Base-by-base conservation (phyloP, 2,329 filamentous ascomycete species). In the Penicillium rolfsii region DNA sequence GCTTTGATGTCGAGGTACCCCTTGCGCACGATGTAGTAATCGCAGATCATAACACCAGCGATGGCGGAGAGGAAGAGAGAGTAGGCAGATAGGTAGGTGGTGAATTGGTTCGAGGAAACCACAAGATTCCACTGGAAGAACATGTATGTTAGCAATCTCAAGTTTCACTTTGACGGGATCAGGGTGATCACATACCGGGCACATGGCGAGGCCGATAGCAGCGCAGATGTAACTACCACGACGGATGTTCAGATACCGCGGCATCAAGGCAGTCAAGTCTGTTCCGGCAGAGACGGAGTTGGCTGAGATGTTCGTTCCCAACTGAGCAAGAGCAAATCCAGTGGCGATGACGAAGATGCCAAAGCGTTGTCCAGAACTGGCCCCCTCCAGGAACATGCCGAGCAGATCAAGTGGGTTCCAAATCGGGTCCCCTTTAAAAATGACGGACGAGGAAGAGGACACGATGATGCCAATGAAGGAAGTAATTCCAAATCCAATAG, bases 51-150 rank as follows among this genome's bases (percentile, higher is more conserved):
- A 65, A 96, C 91, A n/a, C 93, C 93, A 0, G 91, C 93, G 64
- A 97, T 96, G 46, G 90, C 92, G 61, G 90, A 93, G n/a, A 97
- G 84, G 79, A 97, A 97, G 59, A 97, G 92, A 3, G 90, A 93
- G 80, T 97, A 97, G 1, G 93, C 90, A 0, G 91, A 95, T 0
- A 97, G 86, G 73, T 97, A 97, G 3, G 91, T 96, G 0, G 91
- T 95, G 80, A 97, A 97, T 77, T 89, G 88, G 81, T 94, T 96
- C 48, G 86, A 86, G 48, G 82, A 81, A 1, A 84, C 87, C 8
- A 96, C 85, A 0, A 97, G 84, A 62, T 91, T 90, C 86, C 79
- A 80, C 69, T 77, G 36, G 14, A 56, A n/a, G 43, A 14, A 4
- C 28, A 54, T 22, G 19, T n/a, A 8, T 43, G 60, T 68, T 57